A percentile compares a stretch with the other conserved stretches of the same genome.
Evolutionary conservation across 192 early-diverging fungal species (phyloP).

Genomic region (Lobosporangium transversale): DNA sequence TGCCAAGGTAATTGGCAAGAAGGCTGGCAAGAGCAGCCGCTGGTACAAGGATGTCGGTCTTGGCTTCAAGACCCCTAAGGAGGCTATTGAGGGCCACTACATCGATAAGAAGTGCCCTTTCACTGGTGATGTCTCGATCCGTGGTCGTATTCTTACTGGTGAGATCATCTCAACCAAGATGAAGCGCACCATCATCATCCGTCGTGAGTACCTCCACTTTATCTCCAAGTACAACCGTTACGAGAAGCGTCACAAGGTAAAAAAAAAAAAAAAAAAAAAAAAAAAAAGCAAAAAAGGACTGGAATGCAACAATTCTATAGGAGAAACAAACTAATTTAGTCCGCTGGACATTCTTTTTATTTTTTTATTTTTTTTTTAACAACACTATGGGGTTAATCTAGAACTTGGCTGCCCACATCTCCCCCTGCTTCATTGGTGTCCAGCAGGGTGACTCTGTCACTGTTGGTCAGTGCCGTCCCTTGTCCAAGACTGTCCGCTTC

Average conservation of each 20-base stretch:
- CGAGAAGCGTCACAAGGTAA: conserved; percentile 96
- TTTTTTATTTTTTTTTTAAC: too few relatives aligned
- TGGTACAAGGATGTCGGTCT: conserved; percentile 99
- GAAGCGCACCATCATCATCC: conserved; percentile 98
- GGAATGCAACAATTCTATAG: too few relatives aligned
- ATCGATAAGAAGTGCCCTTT: conserved; percentile 99
- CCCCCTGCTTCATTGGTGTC: conserved; percentile 87
- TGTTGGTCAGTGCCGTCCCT: conserved; percentile 98
- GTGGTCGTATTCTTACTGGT: conserved; percentile 96
- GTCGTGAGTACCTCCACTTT: conserved; percentile 99
- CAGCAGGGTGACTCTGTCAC: conserved; percentile 90
- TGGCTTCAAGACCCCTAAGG: conserved; percentile 99
- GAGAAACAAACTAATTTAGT: too few relatives aligned
- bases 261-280: too few relatives aligned
- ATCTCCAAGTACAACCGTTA: conserved; percentile 99
- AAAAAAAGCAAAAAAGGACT: too few relatives aligned
- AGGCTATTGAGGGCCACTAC: conserved; percentile 97
- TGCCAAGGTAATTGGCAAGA: conserved; percentile 78
- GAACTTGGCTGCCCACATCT: conserved; percentile 81
- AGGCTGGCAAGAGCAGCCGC: conserved; percentile 76
- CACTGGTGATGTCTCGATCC: conserved; percentile 95
- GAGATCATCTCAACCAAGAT: conserved; percentile 95
- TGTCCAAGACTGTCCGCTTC: conserved; percentile 99
- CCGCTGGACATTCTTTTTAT: too few relatives aligned
- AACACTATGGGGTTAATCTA: too few relatives aligned